Conservation (phyloP, 768 basidiomycete species). For the Dictyophora rubrovolvata region DNA sequence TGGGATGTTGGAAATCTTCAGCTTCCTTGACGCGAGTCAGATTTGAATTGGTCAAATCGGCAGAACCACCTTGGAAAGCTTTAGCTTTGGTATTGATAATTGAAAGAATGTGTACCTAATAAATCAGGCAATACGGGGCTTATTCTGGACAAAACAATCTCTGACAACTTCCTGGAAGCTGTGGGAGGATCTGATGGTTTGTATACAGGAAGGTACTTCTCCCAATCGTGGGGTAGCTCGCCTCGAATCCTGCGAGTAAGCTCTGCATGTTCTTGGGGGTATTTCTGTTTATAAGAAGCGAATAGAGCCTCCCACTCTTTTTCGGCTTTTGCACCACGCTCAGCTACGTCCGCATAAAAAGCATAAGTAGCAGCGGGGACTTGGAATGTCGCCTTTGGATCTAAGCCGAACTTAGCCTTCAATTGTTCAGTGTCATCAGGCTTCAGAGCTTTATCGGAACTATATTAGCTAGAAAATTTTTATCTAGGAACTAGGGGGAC, state of each 20-base stretch:
- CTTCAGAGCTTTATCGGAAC: slow-evolving; percentile 59
- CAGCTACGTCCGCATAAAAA: slow-evolving; percentile 53
- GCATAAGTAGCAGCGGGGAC: slow-evolving; percentile 67
- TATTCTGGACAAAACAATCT: slow-evolving; percentile 74
- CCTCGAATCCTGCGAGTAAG: slow-evolving; percentile 78
- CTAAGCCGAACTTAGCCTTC: slow-evolving; percentile 79
- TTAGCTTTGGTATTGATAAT: not conserved
- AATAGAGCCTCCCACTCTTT: slow-evolving; percentile 64
- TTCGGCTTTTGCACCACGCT: slow-evolving; percentile 67
- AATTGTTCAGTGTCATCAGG: slow-evolving; percentile 77
- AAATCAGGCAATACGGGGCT: slow-evolving; percentile 73
- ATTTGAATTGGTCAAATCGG: slow-evolving; percentile 88
- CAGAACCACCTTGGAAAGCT: slow-evolving; percentile 62
- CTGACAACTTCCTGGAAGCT: slow-evolving; percentile 88
- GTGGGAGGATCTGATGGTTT: slow-evolving; percentile 73
- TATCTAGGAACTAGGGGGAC: slow-evolving; percentile 1
- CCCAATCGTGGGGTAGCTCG: slow-evolving; percentile 78
- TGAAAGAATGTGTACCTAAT: slow-evolving; percentile 11
- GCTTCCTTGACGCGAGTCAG: slow-evolving; percentile 76
- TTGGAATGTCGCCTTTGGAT: slow-evolving; percentile 65
- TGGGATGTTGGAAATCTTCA: slow-evolving; percentile 88
- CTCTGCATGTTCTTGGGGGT: slow-evolving; percentile 78
- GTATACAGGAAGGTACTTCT: slow-evolving; percentile 77
- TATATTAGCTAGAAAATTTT: slow-evolving; percentile 2
- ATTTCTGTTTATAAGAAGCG: slow-evolving; percentile 59